A percentile compares a stretch with the other conserved stretches of the same genome.
Conservation (phyloP, 495 filamentous ascomycete genomes). For the Tuber umbilicatum region DNA sequence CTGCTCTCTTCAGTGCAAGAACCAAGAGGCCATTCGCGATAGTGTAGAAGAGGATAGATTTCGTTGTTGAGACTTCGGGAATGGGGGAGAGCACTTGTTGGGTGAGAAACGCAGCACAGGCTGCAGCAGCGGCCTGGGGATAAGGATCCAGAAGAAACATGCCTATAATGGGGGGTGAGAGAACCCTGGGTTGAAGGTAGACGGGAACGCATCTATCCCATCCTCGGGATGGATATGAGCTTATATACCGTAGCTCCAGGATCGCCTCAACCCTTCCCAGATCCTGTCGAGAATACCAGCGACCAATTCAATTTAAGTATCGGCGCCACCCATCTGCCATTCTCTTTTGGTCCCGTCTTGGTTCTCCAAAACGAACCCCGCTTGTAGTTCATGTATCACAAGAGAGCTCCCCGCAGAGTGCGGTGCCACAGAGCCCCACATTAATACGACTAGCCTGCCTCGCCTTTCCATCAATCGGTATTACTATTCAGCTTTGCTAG, state of each 20-base stretch:
- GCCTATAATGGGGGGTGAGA: background rate
- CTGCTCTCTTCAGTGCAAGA: background rate
- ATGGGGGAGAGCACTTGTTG: conserved; percentile 21
- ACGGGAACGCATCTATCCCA: background rate
- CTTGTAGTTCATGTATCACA: background rate
- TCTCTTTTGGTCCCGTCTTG: background rate
- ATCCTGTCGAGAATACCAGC: background rate
- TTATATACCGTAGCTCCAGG: background rate
- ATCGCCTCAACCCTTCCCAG: background rate
- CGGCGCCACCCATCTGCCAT: background rate
- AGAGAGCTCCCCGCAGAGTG: background rate
- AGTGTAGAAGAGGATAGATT: conserved; percentile 13
- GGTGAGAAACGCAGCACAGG: background rate
- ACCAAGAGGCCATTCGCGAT: background rate
- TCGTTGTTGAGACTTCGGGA: conserved; percentile 19
- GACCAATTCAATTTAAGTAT: background rate
- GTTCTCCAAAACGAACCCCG: background rate
- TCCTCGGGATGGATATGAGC: background rate
- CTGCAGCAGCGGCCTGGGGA: background rate
- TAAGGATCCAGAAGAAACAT: background rate
- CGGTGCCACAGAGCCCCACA: background rate
- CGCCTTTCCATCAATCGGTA: background rate
- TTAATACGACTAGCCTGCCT: background rate
- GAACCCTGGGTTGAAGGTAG: background rate
- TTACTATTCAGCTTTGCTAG: background rate